Evolutionary conservation across 805 yeast genomes (phyloP).

Genomic region (Zygosaccharomyces bisporus): DNA sequence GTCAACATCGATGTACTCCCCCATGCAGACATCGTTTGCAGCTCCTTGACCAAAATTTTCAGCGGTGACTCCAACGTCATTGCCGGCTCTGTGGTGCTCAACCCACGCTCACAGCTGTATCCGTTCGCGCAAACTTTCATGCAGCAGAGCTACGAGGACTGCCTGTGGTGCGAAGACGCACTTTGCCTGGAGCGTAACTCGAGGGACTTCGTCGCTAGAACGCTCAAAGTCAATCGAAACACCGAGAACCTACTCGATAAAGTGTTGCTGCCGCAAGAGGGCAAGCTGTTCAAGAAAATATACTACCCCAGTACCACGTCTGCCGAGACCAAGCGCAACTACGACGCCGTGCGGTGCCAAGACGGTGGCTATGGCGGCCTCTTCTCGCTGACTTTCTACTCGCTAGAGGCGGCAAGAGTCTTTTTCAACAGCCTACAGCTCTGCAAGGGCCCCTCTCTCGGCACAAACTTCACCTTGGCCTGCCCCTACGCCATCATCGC

Average conservation of each 20-base stretch:
- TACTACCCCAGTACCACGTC: slow-evolving; percentile 62
- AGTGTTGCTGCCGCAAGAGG: slow-evolving; percentile 44
- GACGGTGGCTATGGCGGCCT: slow-evolving; percentile 89
- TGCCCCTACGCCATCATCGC: slow-evolving; percentile 89
- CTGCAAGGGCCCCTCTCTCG: slow-evolving; percentile 81
- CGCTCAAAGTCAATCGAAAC: slow-evolving; percentile 48
- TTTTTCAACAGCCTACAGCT: slow-evolving; percentile 58
- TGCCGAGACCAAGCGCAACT: slow-evolving; percentile 52
- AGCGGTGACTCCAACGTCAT: slow-evolving; percentile 93
- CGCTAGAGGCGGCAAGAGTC: slow-evolving; percentile 58
- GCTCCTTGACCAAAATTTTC: slow-evolving; percentile 87
- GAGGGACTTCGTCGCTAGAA: slow-evolving; percentile 75
- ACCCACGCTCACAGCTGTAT: slow-evolving; percentile 57
- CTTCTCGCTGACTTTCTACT: slow-evolving; percentile 65
- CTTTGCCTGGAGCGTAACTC: slow-evolving; percentile 88
- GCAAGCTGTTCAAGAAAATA: slow-evolving; percentile 52
- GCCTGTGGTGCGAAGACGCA: slow-evolving; percentile 92
- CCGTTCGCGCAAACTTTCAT: slow-evolving; percentile 36
- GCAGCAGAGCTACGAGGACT: slow-evolving; percentile 60
- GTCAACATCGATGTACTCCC: slow-evolving; percentile 77
- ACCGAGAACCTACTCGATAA: slow-evolving; percentile 50
- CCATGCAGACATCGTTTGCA: slow-evolving; percentile 79
- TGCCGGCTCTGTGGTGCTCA: slow-evolving; percentile 86
- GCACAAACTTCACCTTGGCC: slow-evolving; percentile 76
- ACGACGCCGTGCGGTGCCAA: slow-evolving; percentile 62